Conservation (phyloP, 495 filamentous ascomycete genomes). For the Lophiotrema nucula region DNA sequence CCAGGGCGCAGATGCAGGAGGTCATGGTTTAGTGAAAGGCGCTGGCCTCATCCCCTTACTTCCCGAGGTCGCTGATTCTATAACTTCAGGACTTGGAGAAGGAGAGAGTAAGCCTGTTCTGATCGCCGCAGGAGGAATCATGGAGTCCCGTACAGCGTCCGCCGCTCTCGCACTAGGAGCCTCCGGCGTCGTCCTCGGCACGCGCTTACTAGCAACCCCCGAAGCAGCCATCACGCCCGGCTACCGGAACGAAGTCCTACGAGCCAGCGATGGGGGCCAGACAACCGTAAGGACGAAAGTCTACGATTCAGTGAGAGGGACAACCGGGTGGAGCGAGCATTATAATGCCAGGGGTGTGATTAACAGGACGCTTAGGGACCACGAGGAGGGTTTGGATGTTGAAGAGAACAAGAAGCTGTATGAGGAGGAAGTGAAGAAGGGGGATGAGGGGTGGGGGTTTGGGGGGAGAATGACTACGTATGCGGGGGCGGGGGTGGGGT, state of each 20-base stretch:
- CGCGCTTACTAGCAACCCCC: constrained; percentile 63
- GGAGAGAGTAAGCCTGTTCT: constrained; percentile 39
- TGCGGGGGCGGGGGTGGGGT: constrained; percentile 56
- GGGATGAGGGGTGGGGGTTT: constrained; percentile 61
- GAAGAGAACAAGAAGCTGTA: constrained; percentile 62
- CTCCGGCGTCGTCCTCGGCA: constrained; percentile 66
- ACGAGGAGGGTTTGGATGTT: constrained; percentile 53
- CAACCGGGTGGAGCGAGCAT: constrained; percentile 62
- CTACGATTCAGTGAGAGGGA: constrained; percentile 70
- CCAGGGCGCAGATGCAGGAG: constrained; percentile 72
- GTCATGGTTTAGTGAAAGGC: constrained; percentile 64
- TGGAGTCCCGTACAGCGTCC: constrained; percentile 63
- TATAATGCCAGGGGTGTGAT: constrained; percentile 63
- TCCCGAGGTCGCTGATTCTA: constrained; percentile 58
- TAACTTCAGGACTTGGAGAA: constrained; percentile 39
- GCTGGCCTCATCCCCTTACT: constrained; percentile 59
- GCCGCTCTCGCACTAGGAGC: constrained; percentile 68
- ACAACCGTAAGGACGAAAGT: constrained; percentile 64
- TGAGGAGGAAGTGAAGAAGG: constrained; percentile 48
- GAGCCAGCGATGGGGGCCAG: constrained; percentile 60
- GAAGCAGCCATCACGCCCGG: constrained; percentile 63
- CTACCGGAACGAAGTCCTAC: constrained; percentile 60
- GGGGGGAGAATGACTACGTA: constrained; percentile 70
- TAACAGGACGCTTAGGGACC: constrained; percentile 61
- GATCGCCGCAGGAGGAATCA: constrained; percentile 71